Base-by-base conservation (phyloP, 2,329 filamentous ascomycete genomes). In the Pseudopyrenochaeta lycopersici region DNA sequence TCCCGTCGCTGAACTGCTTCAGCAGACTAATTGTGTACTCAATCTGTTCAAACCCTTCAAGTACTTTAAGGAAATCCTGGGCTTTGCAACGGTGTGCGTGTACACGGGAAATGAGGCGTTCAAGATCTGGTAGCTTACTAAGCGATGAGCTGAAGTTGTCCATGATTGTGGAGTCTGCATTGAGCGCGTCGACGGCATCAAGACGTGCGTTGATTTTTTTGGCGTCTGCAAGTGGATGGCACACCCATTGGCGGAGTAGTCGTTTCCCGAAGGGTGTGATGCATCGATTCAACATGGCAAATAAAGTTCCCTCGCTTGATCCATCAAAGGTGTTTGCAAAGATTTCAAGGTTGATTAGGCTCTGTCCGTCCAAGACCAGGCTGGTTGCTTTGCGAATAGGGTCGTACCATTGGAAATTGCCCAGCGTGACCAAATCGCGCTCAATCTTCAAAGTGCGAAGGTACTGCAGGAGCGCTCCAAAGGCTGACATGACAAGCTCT, bases 41-140 rank as follows among this genome's bases (percentile, higher is more conserved):
- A 40, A 99, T 98, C 76, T 97, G 94, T 78, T 98, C 95, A 65
- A 97, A 99, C 0, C 95, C 95, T 74, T 98, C 93, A 0, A 99
- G 82, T 0, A 98, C 94, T 42, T 88, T 90, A 40, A 98, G 87
- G 73, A 99, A 99, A 72, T 99, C 95, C 51, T 95, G 90, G 0
- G 92, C 86, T 69, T 88, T 91, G 78, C 93, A 97, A n/a, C 87
- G 87, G 0, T 91, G 91, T 1, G 95, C 95, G 68, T 99, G 95
- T 10, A 99, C 90, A 7, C 95, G 89, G 21, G 95, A 99, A 48
- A 98, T 96, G 40, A 98, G 84, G 33, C 95, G 85, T 76, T 99
- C 95, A 10, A 99, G 82, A 74, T 99, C 95, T 2, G 95, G 95
- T 82, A 99, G 89, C 76, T 92, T 96, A 55, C 88, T 89, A 68